Evolutionary conservation across 1,284 basidiomycete genomes (phyloP), one percentile per base, ranked within the genome.

Genomic region (Mycena citricolor): DNA sequence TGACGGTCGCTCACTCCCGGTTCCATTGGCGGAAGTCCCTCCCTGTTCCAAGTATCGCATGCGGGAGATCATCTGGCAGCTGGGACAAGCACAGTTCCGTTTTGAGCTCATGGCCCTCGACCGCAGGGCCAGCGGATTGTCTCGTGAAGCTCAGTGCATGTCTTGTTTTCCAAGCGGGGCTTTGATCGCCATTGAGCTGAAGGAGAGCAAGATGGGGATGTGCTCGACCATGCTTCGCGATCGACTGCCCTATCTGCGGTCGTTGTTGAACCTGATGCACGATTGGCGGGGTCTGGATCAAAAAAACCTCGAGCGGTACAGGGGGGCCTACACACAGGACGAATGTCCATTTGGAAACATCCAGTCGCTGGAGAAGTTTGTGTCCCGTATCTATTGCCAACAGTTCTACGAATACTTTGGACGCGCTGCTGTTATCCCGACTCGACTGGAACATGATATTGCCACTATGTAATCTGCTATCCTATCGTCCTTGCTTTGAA

Each of bases 331-430:
- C n/a, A n/a, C n/a, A n/a, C n/a, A n/a, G n/a, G n/a, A n/a, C n/a
- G n/a, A n/a, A n/a, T n/a, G n/a, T n/a, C n/a, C n/a, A n/a, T n/a
- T n/a, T n/a, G n/a, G n/a, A n/a, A n/a, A 33, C 13, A 33, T 45
- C 36, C 12, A 39, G 14, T 2, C 4, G 2, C 24, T 44, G 11
- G 30, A 44, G 25, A 20, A 5, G 11, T 35, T 37, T 3, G 43
- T 44, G 2, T 38, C 33, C 20, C 5, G 17, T 8, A 19, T 39
- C 31, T 44, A 44, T 24, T 29, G 36, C 3, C 36, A 44, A 16
- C 23, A 31, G 0, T 44, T 44, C n/a, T 44, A 34, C 33, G 43
- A 44, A n/a, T 13, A 38, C 10, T 44, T 44, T 16, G 43, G 43
- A 13, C 36, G 36, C n/a, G 30, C 43, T 5, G 36, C 43, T 8